A percentile compares a stretch with the other conserved stretches of the same genome.
Conservation (phyloP, 305 asterid genomes). For the Salvia sclarea region DNA sequence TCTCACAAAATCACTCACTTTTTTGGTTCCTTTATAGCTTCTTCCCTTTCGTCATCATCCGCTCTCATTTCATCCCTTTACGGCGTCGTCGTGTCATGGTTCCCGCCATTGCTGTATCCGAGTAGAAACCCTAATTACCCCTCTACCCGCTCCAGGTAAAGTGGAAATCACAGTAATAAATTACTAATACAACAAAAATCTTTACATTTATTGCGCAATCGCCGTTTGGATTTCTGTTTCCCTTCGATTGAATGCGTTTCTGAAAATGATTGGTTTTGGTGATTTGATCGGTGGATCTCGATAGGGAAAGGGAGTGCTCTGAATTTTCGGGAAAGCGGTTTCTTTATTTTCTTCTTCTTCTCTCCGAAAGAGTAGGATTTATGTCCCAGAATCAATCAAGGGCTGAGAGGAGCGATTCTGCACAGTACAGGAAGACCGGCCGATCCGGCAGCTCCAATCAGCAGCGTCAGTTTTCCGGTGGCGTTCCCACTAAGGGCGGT, state of each 20-base stretch:
- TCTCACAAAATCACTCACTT: constrained; percentile 13
- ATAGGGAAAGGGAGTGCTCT: constrained; percentile 32
- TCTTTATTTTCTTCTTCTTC: constrained; percentile 7
- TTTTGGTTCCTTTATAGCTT: not conserved
- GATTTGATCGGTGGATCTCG: constrained; percentile 58
- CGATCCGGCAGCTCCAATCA: constrained; percentile 62
- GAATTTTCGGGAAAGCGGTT: constrained; percentile 34
- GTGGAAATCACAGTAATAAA: not conserved
- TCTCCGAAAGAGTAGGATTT: constrained; percentile 44
- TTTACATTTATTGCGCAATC: constrained; percentile 20
- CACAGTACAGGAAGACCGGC: constrained; percentile 55
- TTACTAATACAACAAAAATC: not conserved
- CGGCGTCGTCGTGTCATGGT: constrained; percentile 45
- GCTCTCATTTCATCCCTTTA: not conserved
- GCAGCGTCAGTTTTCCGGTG: constrained; percentile 58
- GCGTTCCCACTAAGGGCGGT: constrained; percentile 54
- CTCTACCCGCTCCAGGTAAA: constrained; percentile 50
- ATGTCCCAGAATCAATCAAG: constrained; percentile 71
- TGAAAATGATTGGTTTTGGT: constrained; percentile 23
- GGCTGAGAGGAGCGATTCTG: constrained; percentile 63
- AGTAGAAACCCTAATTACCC: constrained; percentile 49
- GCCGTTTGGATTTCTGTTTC: constrained; percentile 8
- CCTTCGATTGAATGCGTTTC: constrained; percentile 18
- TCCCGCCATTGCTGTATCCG: constrained; percentile 52
- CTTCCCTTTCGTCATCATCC: constrained; percentile 17